Evolutionary conservation across 495 filamentous ascomycete genomes (phyloP), one percentile per base, ranked within the genome.

Genomic region (Penicillium turbatum): DNA sequence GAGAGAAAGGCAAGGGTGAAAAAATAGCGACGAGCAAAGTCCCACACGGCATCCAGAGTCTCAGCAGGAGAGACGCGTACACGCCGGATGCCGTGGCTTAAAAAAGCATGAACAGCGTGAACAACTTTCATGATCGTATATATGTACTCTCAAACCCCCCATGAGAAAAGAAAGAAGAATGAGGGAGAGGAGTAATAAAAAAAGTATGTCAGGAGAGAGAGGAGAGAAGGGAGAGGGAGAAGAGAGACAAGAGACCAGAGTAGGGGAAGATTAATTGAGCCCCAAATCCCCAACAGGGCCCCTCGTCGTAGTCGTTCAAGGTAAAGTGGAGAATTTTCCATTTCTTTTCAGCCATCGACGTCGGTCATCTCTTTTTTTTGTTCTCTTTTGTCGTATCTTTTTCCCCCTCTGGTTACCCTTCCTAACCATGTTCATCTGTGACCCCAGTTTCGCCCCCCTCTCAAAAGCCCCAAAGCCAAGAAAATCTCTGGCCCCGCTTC

Each of bases 11-110:
- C 62, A 27, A 74, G 56, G 36, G 69, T 60, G 54, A 71, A 74
- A 53, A 68, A 72, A 53, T 68, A 72, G 32, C 69, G 62, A 34
- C 71, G 68, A 27, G 63, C 53, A 48, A 67, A 66, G 32, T 66
- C 62, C 68, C 66, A 73, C 36, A 64, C 59, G 21, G 48, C 48
- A 39, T 71, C 63, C 35, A 71, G 64, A 40, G 54, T 55, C 19
- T 55, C 58, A 19, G 38, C 38, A 16, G 68, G 66, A 13, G 61
- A 66, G 17, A 43, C 35, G 35, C 52, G 53, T 24, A 63, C 36
- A 21, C 59, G 56, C 12, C 32, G 39, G 45, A 56, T 48, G 26
- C 39, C 36, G 36, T 57, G 41, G 42, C 46, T 53, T 30, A 57
- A 9, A 29, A 43, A 51, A 10, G 37, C 40, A 29, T 51, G 52